Conservation (phyloP, 208 protist genomes). For the Tetramitus jugosus region DNA sequence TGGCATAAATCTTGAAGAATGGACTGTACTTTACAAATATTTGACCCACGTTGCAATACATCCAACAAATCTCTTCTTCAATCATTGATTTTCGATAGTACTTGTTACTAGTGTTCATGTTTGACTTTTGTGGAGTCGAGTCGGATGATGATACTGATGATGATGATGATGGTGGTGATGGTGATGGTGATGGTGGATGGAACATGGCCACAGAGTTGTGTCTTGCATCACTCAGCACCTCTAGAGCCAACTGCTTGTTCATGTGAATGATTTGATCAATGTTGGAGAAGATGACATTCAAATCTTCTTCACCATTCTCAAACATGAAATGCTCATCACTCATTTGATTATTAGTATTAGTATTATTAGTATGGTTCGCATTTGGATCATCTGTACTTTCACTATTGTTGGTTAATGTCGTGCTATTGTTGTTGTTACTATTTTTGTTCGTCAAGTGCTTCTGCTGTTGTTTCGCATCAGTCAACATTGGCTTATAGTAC, state of each 20-base stretch:
- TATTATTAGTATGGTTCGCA: not conserved
- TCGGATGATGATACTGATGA: constrained; percentile 14
- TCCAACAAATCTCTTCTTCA: not conserved
- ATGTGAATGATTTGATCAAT: constrained; percentile 27
- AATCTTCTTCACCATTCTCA: constrained; percentile 6
- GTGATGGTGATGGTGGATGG: not conserved
- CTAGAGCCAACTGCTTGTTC: constrained; percentile 26
- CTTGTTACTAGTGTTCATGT: no score
- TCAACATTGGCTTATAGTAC: not conserved
- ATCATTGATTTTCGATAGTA: no score
- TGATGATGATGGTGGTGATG: no score
- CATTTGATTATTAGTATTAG: not conserved
- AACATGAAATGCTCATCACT: not conserved
- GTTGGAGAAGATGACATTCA: constrained; percentile 32
- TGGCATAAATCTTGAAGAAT: constrained; percentile 29
- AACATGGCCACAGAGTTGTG: no score
- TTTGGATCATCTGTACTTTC: not conserved
- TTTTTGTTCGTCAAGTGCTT: no score
- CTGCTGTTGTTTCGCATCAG: no score
- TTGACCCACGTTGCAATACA: no score
- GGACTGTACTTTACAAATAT: constrained; percentile 8
- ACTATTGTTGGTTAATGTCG: not conserved
- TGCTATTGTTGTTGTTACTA: no score
- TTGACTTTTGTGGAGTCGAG: no score
- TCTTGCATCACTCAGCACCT: constrained; percentile 17